Evolutionary conservation across 1,284 basidiomycete species (phyloP).

Genomic region (Xerocomus nothofagi): DNA sequence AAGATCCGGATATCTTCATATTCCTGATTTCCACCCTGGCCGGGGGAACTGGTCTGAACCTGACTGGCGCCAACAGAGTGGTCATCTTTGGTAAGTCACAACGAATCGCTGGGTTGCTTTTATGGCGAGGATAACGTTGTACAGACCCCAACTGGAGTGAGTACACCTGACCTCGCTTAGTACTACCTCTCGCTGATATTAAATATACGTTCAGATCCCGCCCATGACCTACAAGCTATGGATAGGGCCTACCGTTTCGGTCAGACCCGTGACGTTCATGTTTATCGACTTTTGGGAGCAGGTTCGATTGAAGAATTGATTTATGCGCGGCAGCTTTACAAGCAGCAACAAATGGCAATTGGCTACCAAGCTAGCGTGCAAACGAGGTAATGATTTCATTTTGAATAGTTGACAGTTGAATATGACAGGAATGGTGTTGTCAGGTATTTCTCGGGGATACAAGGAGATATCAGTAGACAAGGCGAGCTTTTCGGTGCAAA

Average conservation of each 20-base stretch:
- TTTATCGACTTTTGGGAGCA: slow-evolving; percentile 81
- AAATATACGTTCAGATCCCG: slow-evolving; percentile 57
- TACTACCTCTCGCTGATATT: neutral
- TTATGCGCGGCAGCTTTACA: slow-evolving; percentile 85
- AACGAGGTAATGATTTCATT: slow-evolving; percentile 50
- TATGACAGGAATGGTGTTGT: neutral
- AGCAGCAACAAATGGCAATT: slow-evolving; percentile 87
- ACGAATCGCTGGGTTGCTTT: neutral
- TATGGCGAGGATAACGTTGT: slow-evolving; percentile 2
- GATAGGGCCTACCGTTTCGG: slow-evolving; percentile 89
- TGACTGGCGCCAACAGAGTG: slow-evolving; percentile 80
- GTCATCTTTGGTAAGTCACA: slow-evolving; percentile 72
- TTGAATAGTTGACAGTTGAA: neutral
- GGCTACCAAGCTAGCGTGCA: slow-evolving; percentile 81
- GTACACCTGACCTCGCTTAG: slow-evolving; percentile 27
- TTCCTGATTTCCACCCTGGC: slow-evolving; percentile 81
- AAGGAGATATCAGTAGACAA: slow-evolving; percentile 68
- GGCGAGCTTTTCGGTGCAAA: slow-evolving; percentile 83
- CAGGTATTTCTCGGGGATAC: slow-evolving; percentile 80
- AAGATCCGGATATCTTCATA: slow-evolving; percentile 69
- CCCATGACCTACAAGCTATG: slow-evolving; percentile 86
- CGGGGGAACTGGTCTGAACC: slow-evolving; percentile 74
- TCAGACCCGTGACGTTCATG: slow-evolving; percentile 82
- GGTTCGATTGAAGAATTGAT: slow-evolving; percentile 87
- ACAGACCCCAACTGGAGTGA: slow-evolving; percentile 87